These are phyloP conservation scores for Neofusicoccum cordaticola DNA, from an alignment of 2,329 filamentous ascomycete species.

Conservation along the genomic window DNA sequence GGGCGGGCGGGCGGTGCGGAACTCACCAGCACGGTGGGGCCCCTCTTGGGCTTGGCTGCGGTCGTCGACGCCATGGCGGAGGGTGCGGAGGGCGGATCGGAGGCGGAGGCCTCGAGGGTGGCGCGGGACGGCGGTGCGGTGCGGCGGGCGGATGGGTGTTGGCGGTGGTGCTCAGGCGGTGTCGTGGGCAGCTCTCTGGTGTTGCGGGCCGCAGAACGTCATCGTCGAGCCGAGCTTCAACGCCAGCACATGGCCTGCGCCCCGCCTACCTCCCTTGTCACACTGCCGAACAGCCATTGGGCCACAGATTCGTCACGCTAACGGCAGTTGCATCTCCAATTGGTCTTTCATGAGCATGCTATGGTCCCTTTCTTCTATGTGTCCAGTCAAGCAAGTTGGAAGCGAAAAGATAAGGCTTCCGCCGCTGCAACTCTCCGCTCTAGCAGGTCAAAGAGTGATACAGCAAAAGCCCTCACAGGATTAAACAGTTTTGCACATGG, in stretches of 20 bases:
- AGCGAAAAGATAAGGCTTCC: no score
- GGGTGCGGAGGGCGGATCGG: background rate
- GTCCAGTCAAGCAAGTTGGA: no score
- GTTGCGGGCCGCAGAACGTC: background rate
- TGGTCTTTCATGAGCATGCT: background rate
- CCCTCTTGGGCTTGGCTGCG: conserved; percentile 44
- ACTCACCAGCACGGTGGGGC: conserved; percentile 61
- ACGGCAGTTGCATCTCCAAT: background rate
- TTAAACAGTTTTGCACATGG: no score
- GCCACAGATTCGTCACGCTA: background rate
- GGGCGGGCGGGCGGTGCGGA: conserved; percentile 17
- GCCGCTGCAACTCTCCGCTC: no score
- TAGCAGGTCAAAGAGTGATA: no score
- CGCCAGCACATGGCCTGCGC: background rate
- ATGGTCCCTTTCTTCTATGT: no score
- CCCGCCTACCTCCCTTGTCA: background rate
- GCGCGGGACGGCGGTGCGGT: background rate
- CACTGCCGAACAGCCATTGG: background rate
- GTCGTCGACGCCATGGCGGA: conserved; percentile 14
- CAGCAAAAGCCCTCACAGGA: no score
- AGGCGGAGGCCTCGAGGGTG: background rate
- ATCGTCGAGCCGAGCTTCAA: background rate
- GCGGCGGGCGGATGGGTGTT: background rate
- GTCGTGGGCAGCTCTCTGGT: background rate
- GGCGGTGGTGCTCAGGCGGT: background rate